Base-by-base conservation (phyloP, 805 yeast species). In the Yarrowia hollandica region DNA sequence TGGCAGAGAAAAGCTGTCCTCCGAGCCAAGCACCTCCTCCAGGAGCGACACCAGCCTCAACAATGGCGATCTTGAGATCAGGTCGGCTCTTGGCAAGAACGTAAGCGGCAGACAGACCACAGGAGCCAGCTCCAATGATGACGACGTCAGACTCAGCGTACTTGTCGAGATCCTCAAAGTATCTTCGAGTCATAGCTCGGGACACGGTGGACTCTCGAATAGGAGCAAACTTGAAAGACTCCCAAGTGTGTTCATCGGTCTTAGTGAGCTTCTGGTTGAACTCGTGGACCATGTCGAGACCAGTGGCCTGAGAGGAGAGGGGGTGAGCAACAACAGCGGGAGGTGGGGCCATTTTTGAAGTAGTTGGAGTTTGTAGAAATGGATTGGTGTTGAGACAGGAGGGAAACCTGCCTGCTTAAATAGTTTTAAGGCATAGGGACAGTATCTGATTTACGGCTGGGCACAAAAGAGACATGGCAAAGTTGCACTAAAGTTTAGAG, bases 11-110 rank as follows among this genome's bases (percentile, higher is more conserved):
- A 62, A 86, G 74, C 70, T 84, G 89, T 11, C 90, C 92, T 60
- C 89, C 89, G 46, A 86, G 75, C 84, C 87, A 85, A 61, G 86
- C 82, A 25, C 92, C 92, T 63, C 91, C 92, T 60, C 91, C 91
- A 59, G 87, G 86, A 30, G 87, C 78, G n/a, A 85, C 88, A 63
- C 80, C 79, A 31, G 88, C 84, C 73, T 86, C 92, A 60, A 86
- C 78, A 63, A 84, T 82, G 62, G 89, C 88, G 63, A 86, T 81
- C 70, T 83, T 85, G 65, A 86, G 75, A 64, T 86, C 90, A 14
- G 92, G 91, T 70, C 91, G 80, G 67, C 84, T 81, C 69, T 79
- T 83, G 54, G 87, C 90, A 65, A 86, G 75, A 34, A 79, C 81
- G 68, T 82, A 86, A n/a, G 90, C 91, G 25, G 90, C 87, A 59